These are phyloP conservation scores for Fomitopsis betulina DNA, from an alignment of 1,284 basidiomycete genomes.

Conservation along the genomic window DNA sequence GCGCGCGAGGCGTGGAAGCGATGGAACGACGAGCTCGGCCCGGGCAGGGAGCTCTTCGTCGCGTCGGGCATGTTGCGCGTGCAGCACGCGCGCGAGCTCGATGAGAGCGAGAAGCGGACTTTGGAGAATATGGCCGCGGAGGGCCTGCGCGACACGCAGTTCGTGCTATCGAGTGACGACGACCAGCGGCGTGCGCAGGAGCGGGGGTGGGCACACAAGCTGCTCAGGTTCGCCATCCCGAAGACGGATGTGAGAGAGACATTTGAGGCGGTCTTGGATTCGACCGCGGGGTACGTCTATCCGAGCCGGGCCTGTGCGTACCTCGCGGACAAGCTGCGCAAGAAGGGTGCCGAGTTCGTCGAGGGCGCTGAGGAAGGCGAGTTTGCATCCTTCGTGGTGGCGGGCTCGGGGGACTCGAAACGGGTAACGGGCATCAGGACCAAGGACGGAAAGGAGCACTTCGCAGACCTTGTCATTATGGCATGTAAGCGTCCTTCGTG, in stretches of 20 bases:
- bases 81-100: slow-evolving; percentile 6
- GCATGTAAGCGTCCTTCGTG: slow-evolving; percentile 2
- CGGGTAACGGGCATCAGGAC: slow-evolving; percentile 6
- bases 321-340: slow-evolving; percentile 8
- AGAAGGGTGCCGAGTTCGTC: slow-evolving; percentile 4
- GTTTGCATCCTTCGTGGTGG: slow-evolving; percentile 4
- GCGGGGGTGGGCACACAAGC: slow-evolving; percentile 8
- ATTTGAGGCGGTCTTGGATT: slow-evolving; percentile 9
- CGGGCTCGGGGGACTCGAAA: slow-evolving; percentile 1
- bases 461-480: slow-evolving; percentile 8
- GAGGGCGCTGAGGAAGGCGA: slow-evolving; percentile 7
- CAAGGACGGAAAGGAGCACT: slow-evolving; percentile 6
- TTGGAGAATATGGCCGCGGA: slow-evolving; percentile 6
- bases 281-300: slow-evolving; percentile 7
- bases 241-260: slow-evolving; percentile 2
- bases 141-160: slow-evolving; percentile 9
- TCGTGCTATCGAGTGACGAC: slow-evolving; percentile 4
- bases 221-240: slow-evolving; percentile 7
- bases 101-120: slow-evolving; percentile 6
- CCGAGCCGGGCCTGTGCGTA: slow-evolving; percentile 7
- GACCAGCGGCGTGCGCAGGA: slow-evolving; percentile 4
- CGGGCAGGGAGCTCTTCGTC: slow-evolving; percentile 10
- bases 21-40: slow-evolving; percentile 9
- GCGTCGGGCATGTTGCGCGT: slow-evolving; percentile 11
- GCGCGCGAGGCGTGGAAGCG: slow-evolving; percentile 8